Conservation (phyloP, 2,329 filamentous ascomycete genomes). For the Daldinia eschscholtzii region DNA sequence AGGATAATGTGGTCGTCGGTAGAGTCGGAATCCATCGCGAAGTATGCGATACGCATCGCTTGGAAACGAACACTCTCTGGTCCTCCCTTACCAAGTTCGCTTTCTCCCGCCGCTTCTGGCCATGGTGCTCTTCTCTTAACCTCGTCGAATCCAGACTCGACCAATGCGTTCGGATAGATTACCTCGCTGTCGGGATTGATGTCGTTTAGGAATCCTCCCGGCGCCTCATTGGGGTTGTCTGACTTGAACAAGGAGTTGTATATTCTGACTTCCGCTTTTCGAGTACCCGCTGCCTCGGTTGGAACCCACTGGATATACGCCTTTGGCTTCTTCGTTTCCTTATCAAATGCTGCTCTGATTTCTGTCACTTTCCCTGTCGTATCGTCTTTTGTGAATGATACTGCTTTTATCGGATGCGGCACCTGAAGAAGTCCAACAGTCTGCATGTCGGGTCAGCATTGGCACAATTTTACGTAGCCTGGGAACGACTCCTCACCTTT, state of each 20-base stretch:
- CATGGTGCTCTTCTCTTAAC: slow-evolving; percentile 80
- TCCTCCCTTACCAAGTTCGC: slow-evolving; percentile 69
- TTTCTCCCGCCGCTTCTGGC: slow-evolving; percentile 82
- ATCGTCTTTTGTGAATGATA: slow-evolving; percentile 75
- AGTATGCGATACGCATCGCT: slow-evolving; percentile 89
- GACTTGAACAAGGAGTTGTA: slow-evolving; percentile 89
- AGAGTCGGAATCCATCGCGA: slow-evolving; percentile 82
- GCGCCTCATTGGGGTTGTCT: slow-evolving; percentile 81
- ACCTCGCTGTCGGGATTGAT: slow-evolving; percentile 87
- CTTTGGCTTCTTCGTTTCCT: slow-evolving; percentile 79
- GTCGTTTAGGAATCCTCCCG: slow-evolving; percentile 85
- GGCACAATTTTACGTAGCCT: neutral
- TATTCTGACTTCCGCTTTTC: slow-evolving; percentile 79
- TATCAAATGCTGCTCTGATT: slow-evolving; percentile 76
- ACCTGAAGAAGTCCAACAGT: slow-evolving; percentile 79
- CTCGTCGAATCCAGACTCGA: slow-evolving; percentile 87
- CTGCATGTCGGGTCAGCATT: slow-evolving; percentile 61
- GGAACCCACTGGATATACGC: slow-evolving; percentile 93
- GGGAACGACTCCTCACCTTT: slow-evolving; percentile 30
- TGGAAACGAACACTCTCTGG: slow-evolving; percentile 89
- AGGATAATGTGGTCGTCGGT: slow-evolving; percentile 84
- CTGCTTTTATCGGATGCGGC: slow-evolving; percentile 76
- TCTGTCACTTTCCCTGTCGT: slow-evolving; percentile 72
- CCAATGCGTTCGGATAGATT: slow-evolving; percentile 80
- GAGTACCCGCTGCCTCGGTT: slow-evolving; percentile 66